phyloP scores from a whole-genome alignment of 192 early-diverging fungal genomes.

The Umbelopsis isabellina region DNA sequence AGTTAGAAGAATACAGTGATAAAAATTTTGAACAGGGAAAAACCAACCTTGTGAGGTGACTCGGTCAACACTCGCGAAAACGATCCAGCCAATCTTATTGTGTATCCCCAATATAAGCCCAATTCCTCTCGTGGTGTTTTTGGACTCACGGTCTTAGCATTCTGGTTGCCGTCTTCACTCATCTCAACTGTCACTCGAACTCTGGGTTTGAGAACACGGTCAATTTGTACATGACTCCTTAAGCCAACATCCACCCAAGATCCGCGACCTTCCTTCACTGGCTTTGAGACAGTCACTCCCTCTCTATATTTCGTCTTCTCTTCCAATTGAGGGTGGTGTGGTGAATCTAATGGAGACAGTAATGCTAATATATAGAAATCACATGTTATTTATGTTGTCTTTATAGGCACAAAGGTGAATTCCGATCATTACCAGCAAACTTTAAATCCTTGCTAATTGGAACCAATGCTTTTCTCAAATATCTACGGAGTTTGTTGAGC shows the following conservation, averaged over 20 bases:
- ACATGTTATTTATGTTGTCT: background rate
- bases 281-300: slow-evolving; percentile 56
- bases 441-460: slow-evolving; percentile 68
- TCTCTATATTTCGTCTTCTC: slow-evolving; percentile 63
- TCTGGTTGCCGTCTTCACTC: slow-evolving; percentile 25
- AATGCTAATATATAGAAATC: slow-evolving; percentile 38
- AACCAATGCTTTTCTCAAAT: slow-evolving; percentile 67
- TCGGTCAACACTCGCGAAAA: slow-evolving; percentile 66
- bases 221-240: slow-evolving; percentile 49
- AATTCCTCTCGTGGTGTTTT: slow-evolving; percentile 59
- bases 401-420: background rate
- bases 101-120: slow-evolving; percentile 75
- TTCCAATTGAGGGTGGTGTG: slow-evolving; percentile 68
- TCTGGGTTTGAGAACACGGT: slow-evolving; percentile 55
- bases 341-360: slow-evolving; percentile 65
- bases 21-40: background rate
- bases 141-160: slow-evolving; percentile 60
- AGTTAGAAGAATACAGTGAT: background rate
- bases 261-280: slow-evolving; percentile 25
- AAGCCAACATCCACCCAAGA: slow-evolving; percentile 59
- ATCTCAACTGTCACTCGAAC: slow-evolving; percentile 67
- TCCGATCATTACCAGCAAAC: slow-evolving; percentile 49
- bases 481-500: slow-evolving; percentile 27
- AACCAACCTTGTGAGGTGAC: slow-evolving; percentile 52
- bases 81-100: slow-evolving; percentile 58